A percentile compares a stretch with the other conserved stretches of the same genome.
Conservation (phyloP, 306 rosid genomes). For the Cajanus cajan region DNA sequence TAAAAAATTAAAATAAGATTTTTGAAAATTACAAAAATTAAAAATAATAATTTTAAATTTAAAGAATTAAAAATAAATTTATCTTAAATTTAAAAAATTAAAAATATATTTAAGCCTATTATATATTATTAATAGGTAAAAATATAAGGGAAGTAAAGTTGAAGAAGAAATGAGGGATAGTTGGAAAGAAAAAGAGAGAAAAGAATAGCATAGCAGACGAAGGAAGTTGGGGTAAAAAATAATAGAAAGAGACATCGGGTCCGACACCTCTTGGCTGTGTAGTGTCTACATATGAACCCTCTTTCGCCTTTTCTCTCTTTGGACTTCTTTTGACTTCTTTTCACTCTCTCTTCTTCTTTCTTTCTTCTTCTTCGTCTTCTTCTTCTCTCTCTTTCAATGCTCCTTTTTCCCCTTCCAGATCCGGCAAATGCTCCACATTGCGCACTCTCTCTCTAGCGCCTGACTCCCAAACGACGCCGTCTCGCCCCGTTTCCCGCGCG, state of each 20-base stretch:
- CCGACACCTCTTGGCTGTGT: constrained; percentile 31
- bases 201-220: too few relatives aligned
- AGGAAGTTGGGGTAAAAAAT: too few relatives aligned
- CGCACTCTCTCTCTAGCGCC: background rate
- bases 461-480: constrained; percentile 4
- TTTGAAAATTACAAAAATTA: too few relatives aligned
- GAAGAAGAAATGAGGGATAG: too few relatives aligned
- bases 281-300: constrained; percentile 27
- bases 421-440: constrained; percentile 56
- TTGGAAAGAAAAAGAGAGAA: too few relatives aligned
- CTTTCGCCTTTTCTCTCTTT: constrained; percentile 44
- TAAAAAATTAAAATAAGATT: too few relatives aligned
- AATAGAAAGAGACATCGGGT: constrained; percentile 46
- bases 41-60: too few relatives aligned
- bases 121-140: too few relatives aligned
- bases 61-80: too few relatives aligned
- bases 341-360: background rate
- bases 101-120: too few relatives aligned
- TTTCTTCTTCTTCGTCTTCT: background rate
- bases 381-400: constrained; percentile 24
- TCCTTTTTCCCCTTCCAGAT: constrained; percentile 50
- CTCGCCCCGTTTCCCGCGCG: background rate
- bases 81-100: too few relatives aligned
- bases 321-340: constrained; percentile 68
- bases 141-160: too few relatives aligned